phyloP scores from a whole-genome alignment of 495 filamentous ascomycete species.

The Platismatia glauca region DNA sequence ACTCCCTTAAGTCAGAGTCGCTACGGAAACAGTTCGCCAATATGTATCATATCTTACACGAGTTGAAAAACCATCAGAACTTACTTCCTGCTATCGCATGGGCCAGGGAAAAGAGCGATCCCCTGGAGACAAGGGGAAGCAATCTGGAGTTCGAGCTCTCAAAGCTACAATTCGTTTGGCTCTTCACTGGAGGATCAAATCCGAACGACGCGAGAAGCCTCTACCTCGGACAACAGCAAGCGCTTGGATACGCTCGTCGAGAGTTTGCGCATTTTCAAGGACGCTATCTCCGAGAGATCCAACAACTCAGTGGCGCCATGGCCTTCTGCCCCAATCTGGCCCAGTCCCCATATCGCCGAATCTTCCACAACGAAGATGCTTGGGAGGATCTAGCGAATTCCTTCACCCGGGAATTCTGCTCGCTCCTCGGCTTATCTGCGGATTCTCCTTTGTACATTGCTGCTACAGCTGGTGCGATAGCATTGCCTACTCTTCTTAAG shows the following conservation, averaged over 20 bases:
- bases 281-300: slow-evolving; percentile 64
- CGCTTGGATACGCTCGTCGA: slow-evolving; percentile 61
- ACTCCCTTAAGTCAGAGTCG: slow-evolving; percentile 51
- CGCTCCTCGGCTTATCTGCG: slow-evolving; percentile 76
- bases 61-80: slow-evolving; percentile 60
- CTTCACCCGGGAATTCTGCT: slow-evolving; percentile 93
- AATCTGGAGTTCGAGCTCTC: slow-evolving; percentile 93
- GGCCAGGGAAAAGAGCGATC: slow-evolving; percentile 59
- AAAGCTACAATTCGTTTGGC: slow-evolving; percentile 76
- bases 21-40: slow-evolving; percentile 73
- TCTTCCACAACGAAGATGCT: slow-evolving; percentile 63
- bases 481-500: slow-evolving; percentile 76
- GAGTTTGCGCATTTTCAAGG: slow-evolving; percentile 58
- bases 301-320: slow-evolving; percentile 68
- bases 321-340: slow-evolving; percentile 60
- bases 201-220: slow-evolving; percentile 22
- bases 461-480: slow-evolving; percentile 82
- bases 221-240: slow-evolving; percentile 41
- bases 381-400: slow-evolving; percentile 74
- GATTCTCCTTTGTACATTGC: slow-evolving; percentile 87
- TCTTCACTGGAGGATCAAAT: slow-evolving; percentile 48
- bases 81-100: slow-evolving; percentile 77
- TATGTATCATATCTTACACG: slow-evolving; percentile 83
- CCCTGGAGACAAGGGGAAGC: slow-evolving; percentile 72
- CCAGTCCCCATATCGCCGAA: slow-evolving; percentile 60